Percentiles rank a stretch among this genome's conserved stretches.
phyloP scores from a whole-genome alignment of 805 yeast species.

The Pichia rugopelliculosa region DNA sequence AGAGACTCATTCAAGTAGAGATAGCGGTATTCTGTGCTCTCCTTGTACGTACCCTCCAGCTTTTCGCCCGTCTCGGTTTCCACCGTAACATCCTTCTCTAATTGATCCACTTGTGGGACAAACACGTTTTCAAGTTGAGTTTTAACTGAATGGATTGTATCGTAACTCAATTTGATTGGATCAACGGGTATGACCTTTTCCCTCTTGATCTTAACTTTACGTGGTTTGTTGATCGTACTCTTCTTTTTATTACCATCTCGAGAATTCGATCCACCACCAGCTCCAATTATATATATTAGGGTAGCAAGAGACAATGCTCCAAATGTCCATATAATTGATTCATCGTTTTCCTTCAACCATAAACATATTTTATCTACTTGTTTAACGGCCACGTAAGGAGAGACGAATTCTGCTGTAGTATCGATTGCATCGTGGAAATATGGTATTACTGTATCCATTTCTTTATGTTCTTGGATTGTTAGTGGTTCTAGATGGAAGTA shows the following conservation, averaged over 20 bases:
- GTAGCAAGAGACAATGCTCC: slow-evolving; percentile 11
- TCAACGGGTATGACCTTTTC: slow-evolving; percentile 16
- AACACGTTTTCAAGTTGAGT: neutral
- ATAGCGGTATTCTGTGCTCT: slow-evolving; percentile 36
- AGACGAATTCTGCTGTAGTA: neutral
- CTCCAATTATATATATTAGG: neutral
- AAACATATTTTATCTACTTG: slow-evolving; percentile 6
- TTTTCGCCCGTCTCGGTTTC: neutral
- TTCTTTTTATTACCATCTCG: slow-evolving; percentile 12
- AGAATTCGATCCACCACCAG: neutral
- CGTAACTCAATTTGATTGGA: slow-evolving; percentile 15
- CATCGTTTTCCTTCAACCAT: slow-evolving; percentile 14
- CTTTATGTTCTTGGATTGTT: no score
- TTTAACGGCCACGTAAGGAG: neutral
- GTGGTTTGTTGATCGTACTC: slow-evolving; percentile 7
- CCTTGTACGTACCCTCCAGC: slow-evolving; percentile 17
- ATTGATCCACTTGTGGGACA: slow-evolving; percentile 3
- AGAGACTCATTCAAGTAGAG: slow-evolving; percentile 61
- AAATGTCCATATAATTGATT: slow-evolving; percentile 7
- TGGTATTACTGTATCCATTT: slow-evolving; percentile 2
- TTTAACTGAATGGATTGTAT: slow-evolving; percentile 3
- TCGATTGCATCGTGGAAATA: slow-evolving; percentile 3
- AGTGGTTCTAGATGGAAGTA: neutral
- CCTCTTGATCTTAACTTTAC: slow-evolving; percentile 9
- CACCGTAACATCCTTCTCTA: slow-evolving; percentile 2